Conservation (phyloP, 176 grass and related monocot genomes). For the Aegilops umbellulata region DNA sequence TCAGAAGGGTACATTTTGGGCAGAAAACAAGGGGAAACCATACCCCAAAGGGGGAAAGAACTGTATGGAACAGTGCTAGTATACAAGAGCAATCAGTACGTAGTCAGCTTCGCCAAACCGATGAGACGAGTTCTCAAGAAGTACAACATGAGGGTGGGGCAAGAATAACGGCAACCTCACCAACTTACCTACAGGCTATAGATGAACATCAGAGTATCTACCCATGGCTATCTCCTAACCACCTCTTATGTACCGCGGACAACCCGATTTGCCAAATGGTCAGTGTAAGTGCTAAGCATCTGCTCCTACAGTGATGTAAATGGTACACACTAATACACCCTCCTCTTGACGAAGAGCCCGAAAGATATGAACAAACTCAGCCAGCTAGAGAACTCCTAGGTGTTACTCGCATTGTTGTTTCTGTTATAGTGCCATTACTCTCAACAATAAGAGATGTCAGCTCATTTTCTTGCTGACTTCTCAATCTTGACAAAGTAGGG, state of each 20-base stretch:
- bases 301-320: slow-evolving; percentile 18
- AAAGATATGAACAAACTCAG: not conserved
- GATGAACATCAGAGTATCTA: slow-evolving; percentile 15
- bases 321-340: not conserved
- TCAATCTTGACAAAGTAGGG: slow-evolving; percentile 51
- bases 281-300: slow-evolving; percentile 28
- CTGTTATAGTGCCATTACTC: slow-evolving; percentile 30
- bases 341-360: not conserved
- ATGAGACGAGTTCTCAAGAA: not conserved
- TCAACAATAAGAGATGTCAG: slow-evolving; percentile 68
- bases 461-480: slow-evolving; percentile 75
- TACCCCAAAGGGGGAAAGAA: not conserved
- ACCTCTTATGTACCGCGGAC: slow-evolving; percentile 10
- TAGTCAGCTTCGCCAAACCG: not conserved
- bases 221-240: not conserved
- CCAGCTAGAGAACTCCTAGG: slow-evolving; percentile 14
- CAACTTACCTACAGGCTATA: slow-evolving; percentile 1
- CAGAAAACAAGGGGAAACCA: not conserved
- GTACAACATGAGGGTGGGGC: not conserved
- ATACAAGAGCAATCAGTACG: not conserved
- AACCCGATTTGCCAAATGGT: not conserved
- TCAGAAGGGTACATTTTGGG: not conserved
- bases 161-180: not conserved
- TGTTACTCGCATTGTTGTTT: not conserved
- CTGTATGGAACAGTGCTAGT: not conserved